Conservation (phyloP, 805 yeast species). For the Pichia membranifaciens region DNA sequence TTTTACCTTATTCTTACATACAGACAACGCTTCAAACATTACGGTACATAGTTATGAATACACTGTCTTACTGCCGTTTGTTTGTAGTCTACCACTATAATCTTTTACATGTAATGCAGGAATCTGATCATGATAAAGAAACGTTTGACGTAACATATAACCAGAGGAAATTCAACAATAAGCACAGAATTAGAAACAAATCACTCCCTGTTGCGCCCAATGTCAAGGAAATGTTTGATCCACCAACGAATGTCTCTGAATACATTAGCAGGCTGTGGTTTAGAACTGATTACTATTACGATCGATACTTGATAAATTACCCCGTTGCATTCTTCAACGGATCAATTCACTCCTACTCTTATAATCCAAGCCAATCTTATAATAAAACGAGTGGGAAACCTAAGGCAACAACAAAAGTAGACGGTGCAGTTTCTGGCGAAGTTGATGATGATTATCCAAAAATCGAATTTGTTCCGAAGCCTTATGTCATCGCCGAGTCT, state of each 20-base stretch:
- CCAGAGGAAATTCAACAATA: constrained; percentile 19
- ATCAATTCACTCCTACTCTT: constrained; percentile 2
- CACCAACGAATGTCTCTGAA: constrained; percentile 19
- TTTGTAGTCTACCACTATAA: constrained; percentile 21
- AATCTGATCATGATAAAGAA: constrained; percentile 19
- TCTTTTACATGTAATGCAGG: constrained; percentile 21
- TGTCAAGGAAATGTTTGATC: constrained; percentile 20
- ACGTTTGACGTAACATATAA: constrained; percentile 19
- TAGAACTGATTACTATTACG: constrained; percentile 35
- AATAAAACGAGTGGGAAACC: background rate
- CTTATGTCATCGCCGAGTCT: constrained; percentile 12
- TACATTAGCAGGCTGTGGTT: constrained; percentile 24
- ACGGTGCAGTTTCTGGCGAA: background rate
- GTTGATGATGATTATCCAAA: background rate
- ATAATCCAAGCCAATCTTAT: background rate
- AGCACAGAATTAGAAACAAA: constrained; percentile 16
- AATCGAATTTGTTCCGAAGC: constrained; percentile 13
- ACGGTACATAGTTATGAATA: constrained; percentile 16
- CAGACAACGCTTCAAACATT: constrained; percentile 21
- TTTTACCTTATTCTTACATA: constrained; percentile 22
- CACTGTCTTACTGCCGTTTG: constrained; percentile 17
- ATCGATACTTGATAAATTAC: constrained; percentile 34
- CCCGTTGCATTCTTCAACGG: constrained; percentile 18
- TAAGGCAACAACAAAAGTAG: background rate
- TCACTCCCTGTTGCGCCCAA: constrained; percentile 18